These are phyloP conservation scores for Neoascochyta sp. DNA, from an alignment of 2,329 filamentous ascomycete genomes.

Conservation along the genomic window DNA sequence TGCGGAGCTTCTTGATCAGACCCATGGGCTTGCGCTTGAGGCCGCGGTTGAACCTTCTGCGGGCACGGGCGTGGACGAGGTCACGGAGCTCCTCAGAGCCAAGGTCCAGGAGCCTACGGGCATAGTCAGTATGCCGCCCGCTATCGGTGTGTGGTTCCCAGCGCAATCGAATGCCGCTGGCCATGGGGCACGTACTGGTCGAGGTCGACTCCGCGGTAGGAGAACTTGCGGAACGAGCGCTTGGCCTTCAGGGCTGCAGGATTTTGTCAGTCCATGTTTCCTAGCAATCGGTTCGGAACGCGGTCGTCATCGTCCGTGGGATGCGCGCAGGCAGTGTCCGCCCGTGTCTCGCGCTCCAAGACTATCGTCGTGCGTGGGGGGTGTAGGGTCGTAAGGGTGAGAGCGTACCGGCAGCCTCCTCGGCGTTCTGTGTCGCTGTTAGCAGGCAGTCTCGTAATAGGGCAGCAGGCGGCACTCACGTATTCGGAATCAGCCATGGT, in stretches of 20 bases:
- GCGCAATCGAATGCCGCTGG: too few relatives aligned
- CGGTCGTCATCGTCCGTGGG: neutral
- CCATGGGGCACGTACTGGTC: conserved; percentile 85
- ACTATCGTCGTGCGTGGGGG: conserved; percentile 5
- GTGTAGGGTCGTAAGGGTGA: conserved; percentile 7
- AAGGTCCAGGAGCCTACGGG: conserved; percentile 88
- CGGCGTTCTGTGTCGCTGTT: conserved; percentile 67
- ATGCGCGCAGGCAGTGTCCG: conserved; percentile 1
- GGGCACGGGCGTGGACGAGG: conserved; percentile 98
- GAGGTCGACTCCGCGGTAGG: conserved; percentile 98
- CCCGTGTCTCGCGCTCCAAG: conserved; percentile 8
- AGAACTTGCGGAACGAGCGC: conserved; percentile 99
- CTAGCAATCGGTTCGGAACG: too few relatives aligned
- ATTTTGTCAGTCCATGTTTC: conserved; percentile 24
- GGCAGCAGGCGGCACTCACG: conserved; percentile 56
- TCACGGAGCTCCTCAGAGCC: conserved; percentile 97
- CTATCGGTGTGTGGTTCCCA: conserved; percentile 1
- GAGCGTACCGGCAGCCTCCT: conserved; percentile 79
- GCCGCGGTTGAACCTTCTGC: conserved; percentile 98
- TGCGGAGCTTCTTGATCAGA: conserved; percentile 99
- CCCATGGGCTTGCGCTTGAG: conserved; percentile 99
- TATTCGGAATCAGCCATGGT: conserved; percentile 88
- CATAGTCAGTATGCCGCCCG: conserved; percentile 17
- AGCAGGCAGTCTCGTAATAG: conserved; percentile 14
- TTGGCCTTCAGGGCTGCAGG: conserved; percentile 91